Evolutionary conservation across 208 protist genomes (phyloP), one percentile per base, ranked within the genome.

Genomic region (Novymonas esmeraldas): DNA sequence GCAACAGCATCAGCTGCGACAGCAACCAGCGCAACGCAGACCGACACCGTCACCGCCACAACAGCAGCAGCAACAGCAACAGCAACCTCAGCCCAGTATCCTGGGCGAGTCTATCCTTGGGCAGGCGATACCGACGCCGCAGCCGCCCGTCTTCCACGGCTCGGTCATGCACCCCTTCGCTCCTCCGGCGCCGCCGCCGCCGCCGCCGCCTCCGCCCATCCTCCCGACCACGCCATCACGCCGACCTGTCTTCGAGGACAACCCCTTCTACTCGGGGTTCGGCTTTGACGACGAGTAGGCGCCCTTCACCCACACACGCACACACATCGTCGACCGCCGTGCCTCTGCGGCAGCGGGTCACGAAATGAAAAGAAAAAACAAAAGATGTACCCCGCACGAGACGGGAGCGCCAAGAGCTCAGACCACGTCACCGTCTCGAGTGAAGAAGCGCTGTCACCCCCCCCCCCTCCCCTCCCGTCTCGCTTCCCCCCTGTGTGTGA

Each of bases 191-290:
- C 6, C 31, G 9, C 62, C 3, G 56, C 24, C 41, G 42, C 28
- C 4, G 4, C 38, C 29, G 4, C 48, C 39, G 0, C 49, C 48
- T 13, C 52, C 51, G 22, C 63, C 44, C 4, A 28, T 42, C 0
- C 33, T 76, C 10, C 48, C 62, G 26, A 28, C 29, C 5, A 14
- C 28, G 28, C 14, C 61, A 0, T 20, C 50, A 4, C 71, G 33
- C 50, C 41, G 44, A 39, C 58, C 57, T 0, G 74, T 67, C 1
- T 39, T 58, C 9, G 69, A 63, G 0, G 70, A 78, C 31, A 73
- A 79, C 38, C 79, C 79, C 0, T 84, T 83, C 18, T 81, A 71
- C 44, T 73, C 76, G 1, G 71, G 76, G 2, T 81, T 79, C 29
- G 74, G 70, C 0, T 85, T 78, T 56, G 79, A 46, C 9, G 79